Conservation (phyloP, 2,329 filamentous ascomycete species). For the Fusarium tuaranense region DNA sequence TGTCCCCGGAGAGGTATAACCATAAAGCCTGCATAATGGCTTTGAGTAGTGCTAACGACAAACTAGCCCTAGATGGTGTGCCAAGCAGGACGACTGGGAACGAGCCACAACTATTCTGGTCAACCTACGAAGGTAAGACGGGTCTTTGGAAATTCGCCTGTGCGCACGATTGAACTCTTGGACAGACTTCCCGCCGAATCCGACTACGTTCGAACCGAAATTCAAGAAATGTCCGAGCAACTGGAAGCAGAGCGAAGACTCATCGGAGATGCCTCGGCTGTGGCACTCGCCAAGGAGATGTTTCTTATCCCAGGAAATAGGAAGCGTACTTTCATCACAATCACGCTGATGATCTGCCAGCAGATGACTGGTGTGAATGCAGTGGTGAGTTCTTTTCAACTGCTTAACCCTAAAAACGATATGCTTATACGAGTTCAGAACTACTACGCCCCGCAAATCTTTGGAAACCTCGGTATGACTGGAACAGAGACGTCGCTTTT, state of each 20-base stretch:
- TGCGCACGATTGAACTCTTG: background rate
- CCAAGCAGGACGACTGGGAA: background rate
- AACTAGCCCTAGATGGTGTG: background rate
- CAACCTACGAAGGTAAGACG: background rate
- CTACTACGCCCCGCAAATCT: constrained; percentile 78
- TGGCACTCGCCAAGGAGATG: background rate
- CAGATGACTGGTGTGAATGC: background rate
- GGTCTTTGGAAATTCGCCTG: background rate
- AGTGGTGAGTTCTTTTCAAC: background rate
- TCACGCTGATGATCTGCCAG: background rate
- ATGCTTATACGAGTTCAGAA: constrained; percentile 48
- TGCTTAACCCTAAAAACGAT: background rate
- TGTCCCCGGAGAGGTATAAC: background rate
- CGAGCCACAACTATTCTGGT: background rate
- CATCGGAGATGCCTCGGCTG: background rate
- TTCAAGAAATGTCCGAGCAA: background rate
- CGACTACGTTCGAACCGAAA: background rate
- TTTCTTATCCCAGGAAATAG: background rate
- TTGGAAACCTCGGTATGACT: constrained; percentile 71
- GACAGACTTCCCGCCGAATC: background rate
- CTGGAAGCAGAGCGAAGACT: background rate
- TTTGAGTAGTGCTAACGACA: background rate
- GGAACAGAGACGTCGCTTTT: constrained; percentile 70
- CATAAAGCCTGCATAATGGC: background rate
- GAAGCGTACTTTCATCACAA: background rate